Conservation (phyloP, 345 rosid genomes). For the Trapa incisa region DNA sequence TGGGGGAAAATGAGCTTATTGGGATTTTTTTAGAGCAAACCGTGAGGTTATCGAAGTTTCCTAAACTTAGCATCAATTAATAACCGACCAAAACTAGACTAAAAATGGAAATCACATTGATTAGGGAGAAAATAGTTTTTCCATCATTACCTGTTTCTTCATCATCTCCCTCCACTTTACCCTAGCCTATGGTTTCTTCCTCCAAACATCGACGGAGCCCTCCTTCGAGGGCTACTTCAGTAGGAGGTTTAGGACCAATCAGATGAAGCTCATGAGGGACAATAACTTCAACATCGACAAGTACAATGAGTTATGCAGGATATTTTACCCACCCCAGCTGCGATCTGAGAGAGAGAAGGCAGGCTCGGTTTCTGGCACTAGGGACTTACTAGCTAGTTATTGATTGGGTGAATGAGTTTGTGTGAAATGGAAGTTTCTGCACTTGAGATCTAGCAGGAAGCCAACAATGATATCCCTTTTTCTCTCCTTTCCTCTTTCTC, state of each 20-base stretch:
- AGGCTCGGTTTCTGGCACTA: not conserved
- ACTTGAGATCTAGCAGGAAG: not conserved
- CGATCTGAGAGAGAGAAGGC: not conserved
- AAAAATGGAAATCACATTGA: too few relatives aligned
- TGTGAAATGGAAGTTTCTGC: not conserved
- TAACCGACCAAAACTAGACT: too few relatives aligned
- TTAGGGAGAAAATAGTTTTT: too few relatives aligned
- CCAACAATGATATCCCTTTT: not conserved
- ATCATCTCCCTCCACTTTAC: slow-evolving; percentile 51
- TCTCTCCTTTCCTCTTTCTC: not conserved
- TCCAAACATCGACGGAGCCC: slow-evolving; percentile 71
- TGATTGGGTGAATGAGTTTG: not conserved
- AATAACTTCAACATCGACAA: slow-evolving; percentile 32
- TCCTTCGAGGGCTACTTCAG: slow-evolving; percentile 66
- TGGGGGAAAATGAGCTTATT: too few relatives aligned
- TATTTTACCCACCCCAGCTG: slow-evolving; percentile 14
- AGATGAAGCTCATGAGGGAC: slow-evolving; percentile 41
- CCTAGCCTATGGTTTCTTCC: slow-evolving; percentile 61
- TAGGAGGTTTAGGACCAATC: slow-evolving; percentile 52
- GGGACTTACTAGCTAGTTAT: not conserved
- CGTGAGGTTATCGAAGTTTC: too few relatives aligned
- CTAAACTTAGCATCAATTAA: too few relatives aligned
- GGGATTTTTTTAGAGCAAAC: too few relatives aligned
- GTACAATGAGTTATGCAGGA: slow-evolving; percentile 34
- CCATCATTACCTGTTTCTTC: slow-evolving; percentile 39